Evolutionary conservation across 2,329 filamentous ascomycete genomes (phyloP).

Genomic region (Sphaerulina vaccinii): DNA sequence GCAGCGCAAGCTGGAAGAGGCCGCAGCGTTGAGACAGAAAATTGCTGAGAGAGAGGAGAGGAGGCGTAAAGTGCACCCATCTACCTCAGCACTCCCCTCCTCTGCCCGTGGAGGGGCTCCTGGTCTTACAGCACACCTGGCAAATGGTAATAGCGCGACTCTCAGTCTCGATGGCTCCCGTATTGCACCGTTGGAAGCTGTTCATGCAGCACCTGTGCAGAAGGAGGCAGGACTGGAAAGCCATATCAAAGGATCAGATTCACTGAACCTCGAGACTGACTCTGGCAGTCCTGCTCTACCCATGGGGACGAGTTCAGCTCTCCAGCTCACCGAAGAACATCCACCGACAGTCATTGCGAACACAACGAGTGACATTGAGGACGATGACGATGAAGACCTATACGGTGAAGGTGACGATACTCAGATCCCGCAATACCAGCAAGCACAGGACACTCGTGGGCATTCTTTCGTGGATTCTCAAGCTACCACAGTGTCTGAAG

Average conservation of each 20-base stretch:
- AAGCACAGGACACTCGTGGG: neutral
- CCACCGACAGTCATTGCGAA: neutral
- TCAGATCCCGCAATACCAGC: neutral
- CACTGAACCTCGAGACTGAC: conserved; percentile 6
- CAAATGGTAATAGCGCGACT: no score
- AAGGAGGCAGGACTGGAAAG: conserved; percentile 16
- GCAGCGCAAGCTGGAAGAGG: conserved; percentile 26
- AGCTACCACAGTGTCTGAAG: conserved; percentile 3
- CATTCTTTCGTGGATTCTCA: neutral
- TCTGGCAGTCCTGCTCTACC: conserved; percentile 2
- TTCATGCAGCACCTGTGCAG: conserved; percentile 14
- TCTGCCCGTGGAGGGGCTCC: no score
- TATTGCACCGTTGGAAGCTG: no score
- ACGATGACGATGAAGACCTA: conserved; percentile 19
- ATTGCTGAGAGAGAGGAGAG: conserved; percentile 44
- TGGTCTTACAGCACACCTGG: no score
- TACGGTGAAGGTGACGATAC: conserved; percentile 10
- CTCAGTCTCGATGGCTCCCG: no score
- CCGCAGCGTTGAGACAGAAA: conserved; percentile 28
- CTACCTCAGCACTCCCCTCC: neutral
- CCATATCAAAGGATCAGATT: conserved; percentile 15
- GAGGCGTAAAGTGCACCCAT: conserved; percentile 37
- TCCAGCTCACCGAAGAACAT: neutral
- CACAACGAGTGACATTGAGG: conserved; percentile 13
- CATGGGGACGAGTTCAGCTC: neutral